phyloP scores from a whole-genome alignment of 371 early-diverging fungal species.

The Chytridiales sp. region DNA sequence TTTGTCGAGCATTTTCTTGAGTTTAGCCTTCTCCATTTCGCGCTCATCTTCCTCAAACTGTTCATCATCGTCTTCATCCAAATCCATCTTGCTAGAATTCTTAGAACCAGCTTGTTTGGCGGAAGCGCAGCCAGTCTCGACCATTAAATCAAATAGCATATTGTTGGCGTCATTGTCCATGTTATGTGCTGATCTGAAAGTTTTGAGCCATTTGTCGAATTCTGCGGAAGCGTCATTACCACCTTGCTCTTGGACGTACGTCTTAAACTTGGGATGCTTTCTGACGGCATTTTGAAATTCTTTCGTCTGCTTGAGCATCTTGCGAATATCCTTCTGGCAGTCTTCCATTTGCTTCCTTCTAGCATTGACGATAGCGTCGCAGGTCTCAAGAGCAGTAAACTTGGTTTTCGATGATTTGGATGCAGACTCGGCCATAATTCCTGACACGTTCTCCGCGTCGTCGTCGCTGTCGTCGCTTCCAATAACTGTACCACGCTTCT shows the following conservation, averaged over 20 bases:
- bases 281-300: constrained; percentile 6
- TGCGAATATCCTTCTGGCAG: constrained; percentile 21
- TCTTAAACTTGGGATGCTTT: constrained; percentile 18
- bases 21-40: constrained; percentile 2
- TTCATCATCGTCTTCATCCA: constrained; percentile 3
- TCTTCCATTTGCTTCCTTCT: constrained; percentile 29
- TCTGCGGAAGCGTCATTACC: constrained; percentile 17
- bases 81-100: not conserved
- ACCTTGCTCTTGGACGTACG: constrained; percentile 16
- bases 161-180: constrained; percentile 21
- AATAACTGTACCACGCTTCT: not conserved
- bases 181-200: constrained; percentile 3
- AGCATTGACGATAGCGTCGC: constrained; percentile 32
- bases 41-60: constrained; percentile 6
- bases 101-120: no score
- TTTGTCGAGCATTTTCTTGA: no score
- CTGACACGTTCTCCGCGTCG: not conserved
- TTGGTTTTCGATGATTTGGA: not conserved
- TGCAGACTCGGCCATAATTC: not conserved
- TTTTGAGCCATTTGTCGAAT: constrained; percentile 31
- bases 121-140: no score
- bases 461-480: not conserved
- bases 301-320: constrained; percentile 16
- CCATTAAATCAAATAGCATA: no score
- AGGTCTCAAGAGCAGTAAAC: constrained; percentile 33